These are phyloP conservation scores for Yamadazyma takamatsuzukensis DNA, from an alignment of 805 yeast genomes.

Conservation along the genomic window DNA sequence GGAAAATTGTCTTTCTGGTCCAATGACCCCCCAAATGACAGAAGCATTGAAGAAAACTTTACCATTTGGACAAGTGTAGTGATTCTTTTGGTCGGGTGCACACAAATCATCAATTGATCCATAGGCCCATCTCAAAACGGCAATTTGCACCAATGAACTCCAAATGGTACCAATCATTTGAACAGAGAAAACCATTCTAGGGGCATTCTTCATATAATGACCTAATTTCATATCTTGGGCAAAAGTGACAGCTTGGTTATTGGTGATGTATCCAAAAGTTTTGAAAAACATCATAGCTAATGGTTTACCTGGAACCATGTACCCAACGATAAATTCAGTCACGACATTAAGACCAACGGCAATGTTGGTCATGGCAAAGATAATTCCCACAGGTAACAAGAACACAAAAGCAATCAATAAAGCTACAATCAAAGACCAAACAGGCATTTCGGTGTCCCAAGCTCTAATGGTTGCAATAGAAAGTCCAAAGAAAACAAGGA, in stretches of 20 bases:
- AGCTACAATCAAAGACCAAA: conserved; percentile 38
- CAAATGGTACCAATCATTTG: conserved; percentile 43
- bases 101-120: conserved; percentile 34
- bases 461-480: conserved; percentile 35
- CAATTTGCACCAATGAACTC: conserved; percentile 38
- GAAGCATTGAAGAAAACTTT: conserved; percentile 41
- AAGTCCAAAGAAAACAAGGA: conserved; percentile 21
- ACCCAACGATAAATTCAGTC: conserved; percentile 41
- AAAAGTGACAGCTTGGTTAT: conserved; percentile 45
- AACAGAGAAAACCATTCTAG: conserved; percentile 37
- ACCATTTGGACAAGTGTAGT: conserved; percentile 42
- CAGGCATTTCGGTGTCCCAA: conserved; percentile 43
- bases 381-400: conserved; percentile 39
- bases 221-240: conserved; percentile 48
- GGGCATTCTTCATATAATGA: conserved; percentile 41
- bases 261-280: conserved; percentile 46
- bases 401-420: conserved; percentile 35
- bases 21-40: conserved; percentile 41
- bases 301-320: conserved; percentile 47
- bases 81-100: conserved; percentile 20
- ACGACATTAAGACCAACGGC: conserved; percentile 34
- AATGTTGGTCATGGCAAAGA: conserved; percentile 27
- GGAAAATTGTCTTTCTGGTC: conserved; percentile 16
- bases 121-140: conserved; percentile 41
- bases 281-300: conserved; percentile 47